Conservation (phyloP, 768 basidiomycete genomes). For the Russula emetica region DNA sequence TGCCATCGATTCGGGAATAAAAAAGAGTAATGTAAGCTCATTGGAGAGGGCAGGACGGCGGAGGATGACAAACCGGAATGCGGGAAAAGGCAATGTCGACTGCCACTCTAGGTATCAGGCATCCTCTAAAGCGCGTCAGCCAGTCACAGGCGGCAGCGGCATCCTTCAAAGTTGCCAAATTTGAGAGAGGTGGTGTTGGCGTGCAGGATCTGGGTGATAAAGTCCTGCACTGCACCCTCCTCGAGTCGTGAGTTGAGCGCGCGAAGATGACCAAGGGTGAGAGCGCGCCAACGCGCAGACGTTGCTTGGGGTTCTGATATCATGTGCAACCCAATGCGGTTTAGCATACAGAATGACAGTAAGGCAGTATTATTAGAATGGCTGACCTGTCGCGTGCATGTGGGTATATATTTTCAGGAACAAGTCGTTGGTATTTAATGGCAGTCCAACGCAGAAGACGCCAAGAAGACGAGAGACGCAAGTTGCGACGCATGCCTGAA, state of each 20-base stretch:
- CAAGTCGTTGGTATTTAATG: slow-evolving; percentile 62
- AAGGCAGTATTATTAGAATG: neutral
- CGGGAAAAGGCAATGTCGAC: no score
- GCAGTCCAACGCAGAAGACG: slow-evolving; percentile 70
- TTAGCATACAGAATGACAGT: slow-evolving; percentile 19
- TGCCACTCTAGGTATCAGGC: no score
- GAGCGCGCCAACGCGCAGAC: slow-evolving; percentile 70
- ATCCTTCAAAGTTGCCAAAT: no score
- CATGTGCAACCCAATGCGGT: slow-evolving; percentile 6
- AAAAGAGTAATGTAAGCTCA: no score
- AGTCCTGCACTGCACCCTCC: slow-evolving; percentile 64
- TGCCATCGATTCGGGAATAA: no score
- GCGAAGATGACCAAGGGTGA: slow-evolving; percentile 67
- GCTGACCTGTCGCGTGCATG: slow-evolving; percentile 52
- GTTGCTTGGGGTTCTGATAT: slow-evolving; percentile 67
- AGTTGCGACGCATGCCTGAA: slow-evolving; percentile 66
- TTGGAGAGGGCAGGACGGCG: no score
- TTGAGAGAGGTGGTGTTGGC: no score
- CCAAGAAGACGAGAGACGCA: slow-evolving; percentile 65
- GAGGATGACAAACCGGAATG: no score
- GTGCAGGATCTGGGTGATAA: slow-evolving; percentile 67
- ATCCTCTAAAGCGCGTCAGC: no score
- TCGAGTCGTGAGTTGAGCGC: slow-evolving; percentile 60
- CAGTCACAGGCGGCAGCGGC: no score
- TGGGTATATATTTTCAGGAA: slow-evolving; percentile 57